A percentile compares a stretch with the other conserved stretches of the same genome.
phyloP scores from a whole-genome alignment of 768 basidiomycete genomes.

The Tricholoma hemisulphureum region DNA sequence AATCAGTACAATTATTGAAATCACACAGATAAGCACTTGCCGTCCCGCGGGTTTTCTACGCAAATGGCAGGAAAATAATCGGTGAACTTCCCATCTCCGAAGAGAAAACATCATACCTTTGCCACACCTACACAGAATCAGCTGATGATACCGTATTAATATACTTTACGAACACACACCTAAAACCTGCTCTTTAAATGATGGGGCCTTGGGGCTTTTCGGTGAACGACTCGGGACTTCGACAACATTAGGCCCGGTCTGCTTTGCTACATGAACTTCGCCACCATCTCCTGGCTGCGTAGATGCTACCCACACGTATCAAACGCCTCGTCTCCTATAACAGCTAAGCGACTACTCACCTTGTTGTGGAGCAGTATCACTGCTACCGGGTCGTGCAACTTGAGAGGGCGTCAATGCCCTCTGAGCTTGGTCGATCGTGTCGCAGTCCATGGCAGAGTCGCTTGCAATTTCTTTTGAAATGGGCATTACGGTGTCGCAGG shows the following conservation, averaged over 20 bases:
- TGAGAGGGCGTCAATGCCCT: conserved; percentile 24
- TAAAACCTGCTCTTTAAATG: conserved; percentile 60
- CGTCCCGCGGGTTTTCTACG: conserved; percentile 44
- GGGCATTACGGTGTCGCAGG: background rate
- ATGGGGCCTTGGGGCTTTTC: conserved; percentile 34
- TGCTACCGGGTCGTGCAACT: conserved; percentile 23
- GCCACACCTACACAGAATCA: conserved; percentile 26
- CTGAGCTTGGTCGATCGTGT: conserved; percentile 5
- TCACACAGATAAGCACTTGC: conserved; percentile 22
- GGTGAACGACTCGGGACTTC: background rate
- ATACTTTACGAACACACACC: conserved; percentile 34
- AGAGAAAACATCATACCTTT: conserved; percentile 23
- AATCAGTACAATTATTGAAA: background rate
- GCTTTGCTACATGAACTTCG: conserved; percentile 25
- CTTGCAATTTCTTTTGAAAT: background rate
- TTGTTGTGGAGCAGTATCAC: conserved; percentile 34
- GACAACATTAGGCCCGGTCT: conserved; percentile 18
- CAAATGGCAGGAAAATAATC: background rate
- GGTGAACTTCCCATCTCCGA: background rate
- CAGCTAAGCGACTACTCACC: conserved; percentile 25
- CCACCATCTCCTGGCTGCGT: conserved; percentile 35
- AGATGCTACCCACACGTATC: conserved; percentile 25
- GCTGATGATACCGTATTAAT: background rate
- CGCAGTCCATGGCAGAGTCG: conserved; percentile 3
- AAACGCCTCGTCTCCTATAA: background rate